Conservation (phyloP, 2,329 filamentous ascomycete species). For the Verticillium tricorpus region DNA sequence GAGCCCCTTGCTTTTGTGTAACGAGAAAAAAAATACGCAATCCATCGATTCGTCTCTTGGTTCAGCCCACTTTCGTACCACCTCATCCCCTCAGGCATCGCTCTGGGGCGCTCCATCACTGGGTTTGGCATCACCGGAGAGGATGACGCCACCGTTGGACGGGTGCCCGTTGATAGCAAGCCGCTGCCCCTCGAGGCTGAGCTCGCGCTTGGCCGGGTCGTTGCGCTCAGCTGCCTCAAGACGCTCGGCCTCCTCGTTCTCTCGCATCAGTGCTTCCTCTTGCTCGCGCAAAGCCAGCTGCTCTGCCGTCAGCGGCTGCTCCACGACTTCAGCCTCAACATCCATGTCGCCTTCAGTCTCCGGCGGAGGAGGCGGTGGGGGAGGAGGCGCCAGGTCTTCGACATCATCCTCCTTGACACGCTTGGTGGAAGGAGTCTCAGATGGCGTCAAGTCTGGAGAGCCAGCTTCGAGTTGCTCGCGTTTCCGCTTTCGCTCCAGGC, state of each 20-base stretch:
- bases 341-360: slow-evolving; percentile 27
- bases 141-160: background rate
- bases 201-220: slow-evolving; percentile 11
- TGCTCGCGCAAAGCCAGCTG: slow-evolving; percentile 42
- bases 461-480: slow-evolving; percentile 42
- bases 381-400: slow-evolving; percentile 32
- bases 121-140: background rate
- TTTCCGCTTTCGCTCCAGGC: slow-evolving; percentile 61
- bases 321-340: slow-evolving; percentile 15
- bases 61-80: background rate
- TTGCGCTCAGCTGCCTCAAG: slow-evolving; percentile 40
- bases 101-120: background rate
- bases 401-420: slow-evolving; percentile 43
- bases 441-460: slow-evolving; percentile 42
- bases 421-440: slow-evolving; percentile 53
- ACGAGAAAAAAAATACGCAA: background rate
- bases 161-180: background rate
- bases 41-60: background rate
- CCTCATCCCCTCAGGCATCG: background rate
- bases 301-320: slow-evolving; percentile 29
- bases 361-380: slow-evolving; percentile 43
- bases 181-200: background rate
- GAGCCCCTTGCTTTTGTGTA: background rate
- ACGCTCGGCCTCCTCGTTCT: slow-evolving; percentile 51
- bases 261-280: slow-evolving; percentile 44